These are phyloP conservation scores for Phytopythium boreale DNA, from an alignment of 352 stramenopile genomes.

Conservation along the genomic window DNA sequence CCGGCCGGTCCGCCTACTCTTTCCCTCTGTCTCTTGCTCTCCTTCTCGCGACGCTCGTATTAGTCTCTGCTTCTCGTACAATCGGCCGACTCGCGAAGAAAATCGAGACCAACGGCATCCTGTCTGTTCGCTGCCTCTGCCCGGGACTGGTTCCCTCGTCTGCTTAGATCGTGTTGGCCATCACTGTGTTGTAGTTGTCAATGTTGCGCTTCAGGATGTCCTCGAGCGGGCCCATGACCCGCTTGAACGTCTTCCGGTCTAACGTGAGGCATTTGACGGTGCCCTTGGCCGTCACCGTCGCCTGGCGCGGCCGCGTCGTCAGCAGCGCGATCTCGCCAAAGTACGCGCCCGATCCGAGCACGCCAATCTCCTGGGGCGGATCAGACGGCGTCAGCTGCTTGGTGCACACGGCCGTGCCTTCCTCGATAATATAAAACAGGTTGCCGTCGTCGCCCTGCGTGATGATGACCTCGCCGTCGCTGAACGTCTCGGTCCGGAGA, in stretches of 20 bases:
- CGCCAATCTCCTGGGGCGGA: constrained; percentile 78
- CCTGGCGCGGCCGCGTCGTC: constrained; percentile 91
- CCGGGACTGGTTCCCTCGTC: not conserved
- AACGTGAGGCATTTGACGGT: constrained; percentile 89
- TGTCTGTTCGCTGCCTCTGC: not conserved
- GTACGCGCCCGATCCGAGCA: constrained; percentile 90
- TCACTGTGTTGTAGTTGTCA: constrained; percentile 89
- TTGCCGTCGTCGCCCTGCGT: constrained; percentile 86
- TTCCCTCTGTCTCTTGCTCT: not conserved
- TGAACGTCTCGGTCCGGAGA: constrained; percentile 79
- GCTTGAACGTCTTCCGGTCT: constrained; percentile 92
- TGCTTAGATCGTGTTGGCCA: constrained; percentile 87
- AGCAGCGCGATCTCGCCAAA: constrained; percentile 96
- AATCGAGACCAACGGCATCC: not conserved
- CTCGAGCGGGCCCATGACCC: constrained; percentile 87
- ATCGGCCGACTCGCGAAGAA: not conserved
- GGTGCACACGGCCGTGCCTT: constrained; percentile 73
- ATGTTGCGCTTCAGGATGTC: constrained; percentile 91
- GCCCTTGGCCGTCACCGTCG: constrained; percentile 81
- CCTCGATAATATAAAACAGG: constrained; percentile 91
- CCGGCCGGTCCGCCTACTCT: not conserved
- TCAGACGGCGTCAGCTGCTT: constrained; percentile 80
- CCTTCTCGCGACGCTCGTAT: not conserved
- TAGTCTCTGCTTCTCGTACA: constrained; percentile 8
- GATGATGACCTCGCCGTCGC: constrained; percentile 90